Conservation (phyloP, 2,329 filamentous ascomycete genomes). For the Nakataea oryzae region DNA sequence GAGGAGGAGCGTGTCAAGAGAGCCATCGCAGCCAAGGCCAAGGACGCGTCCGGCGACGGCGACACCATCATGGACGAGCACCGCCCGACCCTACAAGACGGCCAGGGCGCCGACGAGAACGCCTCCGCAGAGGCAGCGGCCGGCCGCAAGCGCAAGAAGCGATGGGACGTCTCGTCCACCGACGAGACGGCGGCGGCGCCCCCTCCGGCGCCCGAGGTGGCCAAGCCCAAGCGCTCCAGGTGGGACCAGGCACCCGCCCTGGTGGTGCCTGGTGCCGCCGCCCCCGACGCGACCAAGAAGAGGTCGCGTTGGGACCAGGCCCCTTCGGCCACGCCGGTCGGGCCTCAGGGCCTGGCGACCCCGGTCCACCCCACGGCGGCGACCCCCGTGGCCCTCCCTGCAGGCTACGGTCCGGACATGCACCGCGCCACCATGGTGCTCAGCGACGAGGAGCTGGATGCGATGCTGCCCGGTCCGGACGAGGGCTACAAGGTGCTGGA, state of each 20-base stretch:
- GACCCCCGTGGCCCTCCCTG: conserved; percentile 27
- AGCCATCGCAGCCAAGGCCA: conserved; percentile 64
- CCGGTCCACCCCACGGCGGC: conserved; percentile 60
- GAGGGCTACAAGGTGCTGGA: conserved; percentile 91
- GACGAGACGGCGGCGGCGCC: background rate
- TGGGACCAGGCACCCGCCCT: conserved; percentile 76
- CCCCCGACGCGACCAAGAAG: conserved; percentile 52
- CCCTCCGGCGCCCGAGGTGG: conserved; percentile 35
- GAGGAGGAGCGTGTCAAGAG: conserved; percentile 82
- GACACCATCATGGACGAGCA: conserved; percentile 44
- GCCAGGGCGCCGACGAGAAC: conserved; percentile 59
- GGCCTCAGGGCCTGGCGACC: conserved; percentile 63
- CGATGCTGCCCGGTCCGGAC: conserved; percentile 76
- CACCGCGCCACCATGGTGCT: conserved; percentile 65
- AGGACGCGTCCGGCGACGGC: conserved; percentile 48
- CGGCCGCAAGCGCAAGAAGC: conserved; percentile 78
- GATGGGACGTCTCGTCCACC: conserved; percentile 66
- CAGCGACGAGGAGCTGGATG: conserved; percentile 88
- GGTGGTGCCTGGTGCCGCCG: conserved; percentile 33
- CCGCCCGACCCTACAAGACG: conserved; percentile 64
- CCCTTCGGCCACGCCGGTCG: conserved; percentile 62
- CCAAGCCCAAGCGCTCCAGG: conserved; percentile 65
- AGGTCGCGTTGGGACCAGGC: conserved; percentile 90
- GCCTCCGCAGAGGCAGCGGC: conserved; percentile 54
- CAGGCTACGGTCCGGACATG: conserved; percentile 73